Base-by-base conservation (phyloP, 257 asterid species). In the Thymus mandschuricus region DNA sequence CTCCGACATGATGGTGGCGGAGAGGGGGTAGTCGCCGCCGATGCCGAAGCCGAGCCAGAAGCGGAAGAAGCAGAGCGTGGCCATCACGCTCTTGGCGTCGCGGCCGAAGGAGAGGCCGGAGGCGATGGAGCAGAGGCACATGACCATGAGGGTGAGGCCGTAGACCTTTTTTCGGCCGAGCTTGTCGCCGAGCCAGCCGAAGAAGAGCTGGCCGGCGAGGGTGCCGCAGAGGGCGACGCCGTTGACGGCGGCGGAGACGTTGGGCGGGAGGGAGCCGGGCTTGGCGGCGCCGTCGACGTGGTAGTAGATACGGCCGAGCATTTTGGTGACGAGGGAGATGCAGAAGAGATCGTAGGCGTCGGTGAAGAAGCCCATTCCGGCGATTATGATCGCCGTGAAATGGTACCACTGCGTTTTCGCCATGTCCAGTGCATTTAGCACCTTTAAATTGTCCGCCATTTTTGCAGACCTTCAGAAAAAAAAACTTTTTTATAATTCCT, bases 381-480 rank as follows among this genome's bases (percentile, higher is more conserved):
- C 83, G 6, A 84, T 74, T 30, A 84, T 51, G 70, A 84, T 84
- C 11, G 86, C 86, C 0, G 86, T 84, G 78, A 84, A 84, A 63
- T 84, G 88, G 71, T 84, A 84, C 86, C 82, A 84, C 68, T 84
- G 88, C 4, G 88, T 84, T 51, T 84, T 84, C 12, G 88, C 88
- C 15, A 49, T 71, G 54, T 84, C 88, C 4, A 84, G 64, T 0
- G 88, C 88, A 45, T 71, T 71, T 1, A 84, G 52, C n/a, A 84
- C 86, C 71, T 84, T 78, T 11, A 80, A 8, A 4, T 83, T 64
- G 27, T 2, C 56, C 55, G 69, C 56, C 69, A 64, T 64, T 64
- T 63, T 55, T 43, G 9, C 48, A 35, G 40, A 35, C 11, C 11
- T 43, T 43, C 5, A 1, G 44, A 3, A 38, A 38, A 3, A 38